A percentile compares a stretch with the other conserved stretches of the same genome.
phyloP scores from a whole-genome alignment of 805 yeast species.

The Tetrapisispora pingtungensis region DNA sequence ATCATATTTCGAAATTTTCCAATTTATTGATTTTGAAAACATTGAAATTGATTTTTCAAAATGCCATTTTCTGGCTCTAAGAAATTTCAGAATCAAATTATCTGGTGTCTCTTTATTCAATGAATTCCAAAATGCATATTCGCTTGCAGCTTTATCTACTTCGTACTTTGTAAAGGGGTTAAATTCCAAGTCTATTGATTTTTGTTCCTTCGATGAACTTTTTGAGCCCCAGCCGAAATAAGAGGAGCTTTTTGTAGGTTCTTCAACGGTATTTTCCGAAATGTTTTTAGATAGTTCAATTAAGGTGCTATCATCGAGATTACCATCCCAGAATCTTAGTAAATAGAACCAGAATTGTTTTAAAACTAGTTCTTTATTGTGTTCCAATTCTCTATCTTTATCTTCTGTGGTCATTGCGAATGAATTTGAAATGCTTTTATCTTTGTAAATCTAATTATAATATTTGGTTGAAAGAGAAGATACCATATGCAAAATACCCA shows the following conservation, averaged over 20 bases:
- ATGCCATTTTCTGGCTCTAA: conserved; percentile 82
- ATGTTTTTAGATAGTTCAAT: not conserved
- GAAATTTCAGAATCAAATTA: conserved; percentile 57
- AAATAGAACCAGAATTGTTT: conserved; percentile 2
- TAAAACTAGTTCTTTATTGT: conserved; percentile 16
- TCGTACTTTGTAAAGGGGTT: conserved; percentile 17
- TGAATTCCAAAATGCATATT: conserved; percentile 45
- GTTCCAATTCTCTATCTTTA: not conserved
- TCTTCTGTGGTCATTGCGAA: not conserved
- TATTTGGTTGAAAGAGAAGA: too few species aligned
- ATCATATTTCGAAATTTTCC: conserved; percentile 57
- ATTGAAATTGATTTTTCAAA: conserved; percentile 55
- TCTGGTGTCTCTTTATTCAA: conserved; percentile 74
- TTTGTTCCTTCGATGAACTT: not conserved
- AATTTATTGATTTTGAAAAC: conserved; percentile 58
- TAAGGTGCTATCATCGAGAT: not conserved
- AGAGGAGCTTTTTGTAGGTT: not conserved
- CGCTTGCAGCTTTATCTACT: conserved; percentile 42
- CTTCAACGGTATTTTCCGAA: not conserved
- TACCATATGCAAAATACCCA: too few species aligned
- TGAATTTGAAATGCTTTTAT: too few species aligned
- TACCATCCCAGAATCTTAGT: conserved; percentile 4
- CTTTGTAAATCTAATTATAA: too few species aligned
- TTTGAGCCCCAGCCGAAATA: conserved; percentile 2
- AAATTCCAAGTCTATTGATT: not conserved